Percentiles rank a stretch among this genome's conserved stretches.
Evolutionary conservation across 495 filamentous ascomycete species (phyloP).

Genomic region (Trichocladium uniseriatum): DNA sequence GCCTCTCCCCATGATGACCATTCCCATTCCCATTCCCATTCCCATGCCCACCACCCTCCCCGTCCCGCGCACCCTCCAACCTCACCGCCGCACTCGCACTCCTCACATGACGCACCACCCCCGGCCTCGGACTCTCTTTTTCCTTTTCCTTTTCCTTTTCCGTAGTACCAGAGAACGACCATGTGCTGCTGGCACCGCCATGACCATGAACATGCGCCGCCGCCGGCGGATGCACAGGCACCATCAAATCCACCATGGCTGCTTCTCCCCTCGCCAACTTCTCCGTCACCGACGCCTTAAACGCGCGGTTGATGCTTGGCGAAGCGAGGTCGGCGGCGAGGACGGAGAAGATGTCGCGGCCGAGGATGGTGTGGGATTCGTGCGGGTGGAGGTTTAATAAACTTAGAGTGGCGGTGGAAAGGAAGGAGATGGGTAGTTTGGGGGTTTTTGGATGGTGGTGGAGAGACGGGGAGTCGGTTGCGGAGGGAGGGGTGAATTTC

Average conservation of each 20-base stretch:
- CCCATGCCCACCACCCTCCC: neutral
- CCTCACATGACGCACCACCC: too few species aligned
- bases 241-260: conserved; percentile 32
- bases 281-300: conserved; percentile 31
- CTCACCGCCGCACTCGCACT: neutral
- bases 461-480: neutral
- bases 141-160: too few species aligned
- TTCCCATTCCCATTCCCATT: conserved; percentile 17
- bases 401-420: conserved; percentile 28
- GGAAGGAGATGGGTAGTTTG: conserved; percentile 18
- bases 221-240: neutral
- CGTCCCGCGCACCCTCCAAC: neutral
- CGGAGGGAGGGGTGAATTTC: too few species aligned
- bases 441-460: neutral
- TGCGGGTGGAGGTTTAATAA: conserved; percentile 33
- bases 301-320: conserved; percentile 24
- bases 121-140: too few species aligned
- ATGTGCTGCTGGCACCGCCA: too few species aligned
- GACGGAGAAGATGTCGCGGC: conserved; percentile 43
- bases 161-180: too few species aligned
- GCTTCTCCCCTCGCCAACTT: conserved; percentile 33
- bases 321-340: conserved; percentile 32
- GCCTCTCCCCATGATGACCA: neutral
- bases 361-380: conserved; percentile 29
- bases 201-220: too few species aligned